Conservation (phyloP, 306 rosid genomes). For the Astragalus glycyphyllos region DNA sequence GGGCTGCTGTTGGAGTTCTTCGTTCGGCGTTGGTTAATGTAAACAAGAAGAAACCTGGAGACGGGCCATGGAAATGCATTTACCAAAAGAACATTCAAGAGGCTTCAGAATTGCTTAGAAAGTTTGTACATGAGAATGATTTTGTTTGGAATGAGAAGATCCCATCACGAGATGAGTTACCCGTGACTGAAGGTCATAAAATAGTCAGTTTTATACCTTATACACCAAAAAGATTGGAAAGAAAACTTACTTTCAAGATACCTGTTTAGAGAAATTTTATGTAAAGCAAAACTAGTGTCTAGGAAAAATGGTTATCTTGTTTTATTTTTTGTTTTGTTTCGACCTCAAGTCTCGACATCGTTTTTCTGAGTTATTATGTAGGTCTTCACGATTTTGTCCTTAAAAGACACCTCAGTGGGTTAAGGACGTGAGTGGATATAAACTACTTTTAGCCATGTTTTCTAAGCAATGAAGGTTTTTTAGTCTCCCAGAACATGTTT, state of each 20-base stretch:
- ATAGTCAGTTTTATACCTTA: slow-evolving; percentile 63
- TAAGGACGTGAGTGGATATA: neutral
- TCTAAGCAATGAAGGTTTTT: no score
- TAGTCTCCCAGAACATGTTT: no score
- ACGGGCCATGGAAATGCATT: slow-evolving; percentile 59
- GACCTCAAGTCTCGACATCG: neutral
- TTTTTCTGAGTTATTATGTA: no score
- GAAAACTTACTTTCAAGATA: slow-evolving; percentile 57
- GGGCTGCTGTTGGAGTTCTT: slow-evolving; percentile 72
- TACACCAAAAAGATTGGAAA: slow-evolving; percentile 70
- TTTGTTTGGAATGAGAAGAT: slow-evolving; percentile 72
- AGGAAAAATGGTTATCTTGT: slow-evolving; percentile 27
- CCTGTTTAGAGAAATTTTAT: slow-evolving; percentile 24
- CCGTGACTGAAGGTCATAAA: slow-evolving; percentile 56
- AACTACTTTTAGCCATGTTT: no score
- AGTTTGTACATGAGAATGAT: slow-evolving; percentile 68
- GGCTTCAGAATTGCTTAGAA: slow-evolving; percentile 66
- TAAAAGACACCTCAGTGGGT: neutral
- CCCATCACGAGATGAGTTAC: slow-evolving; percentile 54
- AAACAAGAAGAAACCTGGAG: slow-evolving; percentile 52
- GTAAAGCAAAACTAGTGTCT: neutral
- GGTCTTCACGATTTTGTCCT: no score
- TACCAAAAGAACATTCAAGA: slow-evolving; percentile 53
- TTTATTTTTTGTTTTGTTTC: neutral
- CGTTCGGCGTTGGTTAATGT: slow-evolving; percentile 48